A percentile compares a stretch with the other conserved stretches of the same genome.
Evolutionary conservation across 805 yeast species (phyloP).

Genomic region (Scheffersomyces ergatensis): DNA sequence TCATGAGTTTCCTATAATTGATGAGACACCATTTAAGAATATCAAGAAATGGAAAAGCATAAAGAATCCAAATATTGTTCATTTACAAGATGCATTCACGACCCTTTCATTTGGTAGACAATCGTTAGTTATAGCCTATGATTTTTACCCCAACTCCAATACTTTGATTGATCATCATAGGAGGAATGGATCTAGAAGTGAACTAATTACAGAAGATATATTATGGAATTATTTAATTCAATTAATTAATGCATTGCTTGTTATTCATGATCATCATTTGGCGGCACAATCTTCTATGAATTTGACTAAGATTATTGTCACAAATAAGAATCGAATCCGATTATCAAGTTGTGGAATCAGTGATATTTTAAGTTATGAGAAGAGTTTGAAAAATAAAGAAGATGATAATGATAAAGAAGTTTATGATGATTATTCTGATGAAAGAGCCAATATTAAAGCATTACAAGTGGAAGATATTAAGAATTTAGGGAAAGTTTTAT

Average conservation of each 20-base stretch:
- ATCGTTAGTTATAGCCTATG: constrained; percentile 69
- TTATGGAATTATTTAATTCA: constrained; percentile 81
- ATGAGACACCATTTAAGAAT: constrained; percentile 56
- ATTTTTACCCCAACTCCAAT: constrained; percentile 74
- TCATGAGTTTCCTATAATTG: constrained; percentile 19
- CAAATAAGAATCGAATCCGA: constrained; percentile 69
- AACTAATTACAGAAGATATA: constrained; percentile 57
- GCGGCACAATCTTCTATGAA: constrained; percentile 60
- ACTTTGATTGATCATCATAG: constrained; percentile 71
- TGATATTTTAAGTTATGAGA: constrained; percentile 56
- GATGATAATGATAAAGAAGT: constrained; percentile 18
- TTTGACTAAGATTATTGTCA: constrained; percentile 67
- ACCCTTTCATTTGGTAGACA: constrained; percentile 73
- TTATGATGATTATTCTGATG: constrained; percentile 16
- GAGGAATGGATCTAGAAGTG: constrained; percentile 37
- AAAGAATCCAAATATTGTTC: constrained; percentile 50
- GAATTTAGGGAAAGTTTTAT: constrained; percentile 57
- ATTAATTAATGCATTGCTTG: constrained; percentile 63
- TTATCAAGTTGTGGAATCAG: constrained; percentile 67
- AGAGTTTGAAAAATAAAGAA: constrained; percentile 5
- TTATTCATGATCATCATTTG: constrained; percentile 63
- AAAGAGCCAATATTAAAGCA: constrained; percentile 2
- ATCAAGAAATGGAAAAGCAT: constrained; percentile 68
- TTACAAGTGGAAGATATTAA: constrained; percentile 55
- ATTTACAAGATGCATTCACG: constrained; percentile 78